A percentile compares a stretch with the other conserved stretches of the same genome.
phyloP scores from a whole-genome alignment of 2,329 filamentous ascomycete species.

The Phoma sp. region DNA sequence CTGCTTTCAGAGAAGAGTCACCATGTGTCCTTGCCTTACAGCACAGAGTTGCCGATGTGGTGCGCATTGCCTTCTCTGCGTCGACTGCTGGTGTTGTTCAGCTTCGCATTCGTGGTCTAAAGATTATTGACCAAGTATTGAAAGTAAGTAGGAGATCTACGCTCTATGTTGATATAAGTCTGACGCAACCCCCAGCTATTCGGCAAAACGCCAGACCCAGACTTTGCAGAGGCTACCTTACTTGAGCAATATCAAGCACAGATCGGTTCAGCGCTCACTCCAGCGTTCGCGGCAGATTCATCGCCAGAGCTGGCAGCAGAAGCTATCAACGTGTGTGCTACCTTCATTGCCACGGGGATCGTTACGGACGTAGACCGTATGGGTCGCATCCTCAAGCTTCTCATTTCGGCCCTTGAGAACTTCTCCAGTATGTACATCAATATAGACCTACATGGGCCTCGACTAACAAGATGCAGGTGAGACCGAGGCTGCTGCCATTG shows the following conservation, averaged over 20 bases:
- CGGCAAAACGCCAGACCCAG: conserved; percentile 91
- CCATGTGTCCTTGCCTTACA: conserved; percentile 81
- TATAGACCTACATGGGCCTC: too few relatives aligned
- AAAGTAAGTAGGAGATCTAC: conserved; percentile 68
- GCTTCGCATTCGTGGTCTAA: conserved; percentile 86
- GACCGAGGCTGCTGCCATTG: conserved; percentile 82
- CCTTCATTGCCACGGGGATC: conserved; percentile 95
- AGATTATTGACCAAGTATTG: conserved; percentile 90
- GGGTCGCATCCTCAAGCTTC: conserved; percentile 93
- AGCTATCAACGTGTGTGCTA: conserved; percentile 96
- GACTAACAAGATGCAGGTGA: conserved; percentile 60
- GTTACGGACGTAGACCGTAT: conserved; percentile 98
- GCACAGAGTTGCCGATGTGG: conserved; percentile 85
- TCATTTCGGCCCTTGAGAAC: conserved; percentile 89
- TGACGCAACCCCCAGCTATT: conserved; percentile 68
- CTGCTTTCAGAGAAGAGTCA: conserved; percentile 79
- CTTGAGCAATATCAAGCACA: conserved; percentile 98
- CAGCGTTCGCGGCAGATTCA: conserved; percentile 93
- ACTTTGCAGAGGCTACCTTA: conserved; percentile 96
- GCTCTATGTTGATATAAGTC: too few relatives aligned
- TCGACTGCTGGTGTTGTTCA: conserved; percentile 93
- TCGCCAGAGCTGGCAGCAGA: conserved; percentile 95
- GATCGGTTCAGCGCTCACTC: conserved; percentile 94
- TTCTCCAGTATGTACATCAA: conserved; percentile 75
- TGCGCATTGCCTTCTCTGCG: conserved; percentile 95